Evolutionary conservation across 2,329 filamentous ascomycete species (phyloP), one percentile per base, ranked within the genome.

Genomic region (Xylariaceae sp.): DNA sequence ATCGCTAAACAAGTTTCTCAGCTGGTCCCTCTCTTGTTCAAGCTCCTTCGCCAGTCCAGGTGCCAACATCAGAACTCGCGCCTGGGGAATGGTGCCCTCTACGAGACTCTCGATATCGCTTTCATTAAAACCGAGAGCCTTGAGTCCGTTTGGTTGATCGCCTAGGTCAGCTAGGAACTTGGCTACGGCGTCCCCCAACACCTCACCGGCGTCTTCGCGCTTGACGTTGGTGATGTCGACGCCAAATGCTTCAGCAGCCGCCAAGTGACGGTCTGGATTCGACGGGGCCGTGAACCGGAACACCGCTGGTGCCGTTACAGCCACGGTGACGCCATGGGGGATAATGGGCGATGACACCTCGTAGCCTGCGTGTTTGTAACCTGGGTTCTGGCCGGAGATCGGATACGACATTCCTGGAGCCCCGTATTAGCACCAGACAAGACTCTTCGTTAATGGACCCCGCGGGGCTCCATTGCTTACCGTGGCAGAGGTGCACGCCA

Each of bases 241-340:
- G 2, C 90, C 92, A 50, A 98, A 97, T 0, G 76, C 81, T 61
- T 95, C 88, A 0, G 92, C 90, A 0, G 90, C 92, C 4, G 81
- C 79, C 24, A 98, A 68, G 67, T 98, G 92, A 8, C 92, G 81
- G 37, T 95, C 88, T 0, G 92, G 92, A 58, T 97, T 97, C 2
- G 86, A 92, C 1, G 90, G 75, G 0, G 74, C 90, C 0, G 90
- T 98, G 66, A 97, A 97, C 19, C 78, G 81, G 75, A 97, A 98
- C 1, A 97, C 90, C 1, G 90, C 85, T 0, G 92, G 90, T 0
- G 90, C 88, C 0, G 88, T 90, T 5, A 97, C 90, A 3, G 89
- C 92, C 1, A 98, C 92, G 1, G 85, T 90, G 16, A 98, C 92
- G 37, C 92, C 92, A 61, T 98, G 92, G 0, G 92, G 92, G 56